Conservation (phyloP, 1,284 basidiomycete species). For the Malassezia vespertilionis region DNA sequence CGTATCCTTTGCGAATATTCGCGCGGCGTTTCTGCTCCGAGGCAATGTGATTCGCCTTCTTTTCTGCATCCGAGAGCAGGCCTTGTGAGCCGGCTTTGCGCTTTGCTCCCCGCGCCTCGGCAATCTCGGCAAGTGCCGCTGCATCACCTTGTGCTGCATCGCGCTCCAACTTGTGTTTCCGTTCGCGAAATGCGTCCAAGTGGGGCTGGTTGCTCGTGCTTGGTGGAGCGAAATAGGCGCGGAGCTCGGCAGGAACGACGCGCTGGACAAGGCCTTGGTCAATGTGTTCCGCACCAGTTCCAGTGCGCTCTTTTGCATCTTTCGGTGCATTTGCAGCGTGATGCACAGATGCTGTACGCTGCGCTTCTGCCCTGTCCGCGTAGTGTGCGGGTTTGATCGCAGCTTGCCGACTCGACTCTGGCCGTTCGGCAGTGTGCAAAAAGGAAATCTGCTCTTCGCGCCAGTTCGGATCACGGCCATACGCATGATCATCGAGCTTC, state of each 20-base stretch:
- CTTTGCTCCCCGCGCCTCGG: not conserved
- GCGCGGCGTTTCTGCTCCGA: slow-evolving; percentile 17
- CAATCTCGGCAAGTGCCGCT: slow-evolving; percentile 2
- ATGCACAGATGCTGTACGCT: no score
- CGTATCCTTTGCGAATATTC: slow-evolving; percentile 19
- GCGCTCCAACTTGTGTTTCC: slow-evolving; percentile 4
- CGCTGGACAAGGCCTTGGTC: not conserved
- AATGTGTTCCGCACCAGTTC: not conserved
- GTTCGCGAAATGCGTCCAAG: slow-evolving; percentile 13
- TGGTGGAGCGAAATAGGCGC: not conserved
- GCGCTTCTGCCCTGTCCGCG: no score
- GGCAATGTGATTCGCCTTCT: slow-evolving; percentile 17
- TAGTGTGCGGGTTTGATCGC: not conserved
- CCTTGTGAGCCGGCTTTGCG: slow-evolving; percentile 3
- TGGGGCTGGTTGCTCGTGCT: slow-evolving; percentile 14
- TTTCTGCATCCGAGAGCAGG: slow-evolving; percentile 5
- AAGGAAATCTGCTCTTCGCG: slow-evolving; percentile 9
- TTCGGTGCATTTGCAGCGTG: no score
- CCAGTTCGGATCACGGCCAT: slow-evolving; percentile 11
- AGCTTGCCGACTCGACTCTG: no score
- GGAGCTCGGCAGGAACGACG: not conserved
- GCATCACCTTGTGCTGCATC: not conserved
- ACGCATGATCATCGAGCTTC: not conserved
- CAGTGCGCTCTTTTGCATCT: no score
- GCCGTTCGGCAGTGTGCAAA: not conserved